These are phyloP conservation scores for Diutina siamensis DNA, from an alignment of 1,139 yeast species.

Conservation along the genomic window DNA sequence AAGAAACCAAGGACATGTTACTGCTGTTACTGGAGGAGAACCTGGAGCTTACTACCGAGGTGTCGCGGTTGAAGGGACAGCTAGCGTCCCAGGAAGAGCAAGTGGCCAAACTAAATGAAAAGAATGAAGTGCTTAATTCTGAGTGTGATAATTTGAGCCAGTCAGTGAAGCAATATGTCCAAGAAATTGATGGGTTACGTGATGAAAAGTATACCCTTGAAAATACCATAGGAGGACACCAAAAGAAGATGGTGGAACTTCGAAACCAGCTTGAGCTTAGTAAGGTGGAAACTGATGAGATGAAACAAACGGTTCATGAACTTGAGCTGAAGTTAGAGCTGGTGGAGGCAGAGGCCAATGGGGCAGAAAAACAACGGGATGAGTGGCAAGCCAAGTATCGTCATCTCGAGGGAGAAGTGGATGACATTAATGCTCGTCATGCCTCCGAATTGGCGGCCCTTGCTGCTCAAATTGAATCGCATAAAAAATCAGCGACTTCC, in stretches of 20 bases:
- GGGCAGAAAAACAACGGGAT: slow-evolving; percentile 1
- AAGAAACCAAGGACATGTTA: slow-evolving; percentile 36
- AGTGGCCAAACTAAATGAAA: slow-evolving; percentile 29
- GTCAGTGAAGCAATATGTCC: slow-evolving; percentile 38
- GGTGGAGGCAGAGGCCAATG: not conserved
- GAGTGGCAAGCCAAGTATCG: not conserved
- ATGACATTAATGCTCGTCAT: slow-evolving; percentile 12
- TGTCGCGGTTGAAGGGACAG: not conserved
- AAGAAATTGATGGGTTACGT: slow-evolving; percentile 27
- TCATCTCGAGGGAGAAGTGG: slow-evolving; percentile 9
- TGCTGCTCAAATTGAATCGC: slow-evolving; percentile 10
- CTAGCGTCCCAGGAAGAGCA: slow-evolving; percentile 7
- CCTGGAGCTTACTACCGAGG: slow-evolving; percentile 13
- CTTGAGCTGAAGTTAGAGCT: slow-evolving; percentile 12
- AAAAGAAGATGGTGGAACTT: slow-evolving; percentile 34
- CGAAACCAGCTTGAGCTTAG: slow-evolving; percentile 21
- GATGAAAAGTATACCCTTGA: slow-evolving; percentile 38
- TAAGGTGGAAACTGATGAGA: slow-evolving; percentile 12
- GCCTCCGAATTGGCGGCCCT: slow-evolving; percentile 8
- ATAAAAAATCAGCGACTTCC: slow-evolving; percentile 8
- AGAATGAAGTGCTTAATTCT: slow-evolving; percentile 42
- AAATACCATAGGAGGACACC: slow-evolving; percentile 22
- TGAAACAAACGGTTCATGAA: slow-evolving; percentile 9
- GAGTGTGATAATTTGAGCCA: slow-evolving; percentile 57
- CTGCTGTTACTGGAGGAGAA: slow-evolving; percentile 19